These are phyloP conservation scores for Solanum chilense DNA, from an alignment of 257 asterid species.

Conservation along the genomic window DNA sequence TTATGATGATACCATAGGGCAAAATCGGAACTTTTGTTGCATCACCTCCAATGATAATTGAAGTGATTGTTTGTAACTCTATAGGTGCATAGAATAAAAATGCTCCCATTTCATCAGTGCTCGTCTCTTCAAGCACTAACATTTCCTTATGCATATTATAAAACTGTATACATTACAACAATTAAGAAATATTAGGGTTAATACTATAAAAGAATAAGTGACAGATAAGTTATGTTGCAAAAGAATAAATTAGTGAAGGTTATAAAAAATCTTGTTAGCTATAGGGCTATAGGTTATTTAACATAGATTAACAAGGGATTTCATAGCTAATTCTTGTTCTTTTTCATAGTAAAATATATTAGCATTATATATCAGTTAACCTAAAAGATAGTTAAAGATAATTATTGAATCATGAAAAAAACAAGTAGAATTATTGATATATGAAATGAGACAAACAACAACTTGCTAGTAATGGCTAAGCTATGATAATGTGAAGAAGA, in stretches of 20 bases:
- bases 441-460: neutral
- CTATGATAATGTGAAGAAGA: neutral
- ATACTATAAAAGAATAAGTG: neutral
- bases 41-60: slow-evolving; percentile 33
- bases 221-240: neutral
- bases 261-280: neutral
- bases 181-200: neutral
- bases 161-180: slow-evolving; percentile 25
- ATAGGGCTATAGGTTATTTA: neutral
- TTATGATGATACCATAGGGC: slow-evolving; percentile 53
- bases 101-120: slow-evolving; percentile 38
- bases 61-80: neutral
- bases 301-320: neutral
- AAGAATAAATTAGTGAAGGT: neutral
- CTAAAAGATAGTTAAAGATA: neutral
- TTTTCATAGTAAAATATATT: too few species aligned
- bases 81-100: slow-evolving; percentile 42
- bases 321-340: neutral
- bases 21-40: slow-evolving; percentile 21
- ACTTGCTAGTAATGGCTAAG: neutral
- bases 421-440: neutral
- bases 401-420: neutral
- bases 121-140: slow-evolving; percentile 57
- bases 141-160: slow-evolving; percentile 25
- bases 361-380: neutral